Base-by-base conservation (phyloP, 2,329 filamentous ascomycete species). In the Aspergillus chevalieri region DNA sequence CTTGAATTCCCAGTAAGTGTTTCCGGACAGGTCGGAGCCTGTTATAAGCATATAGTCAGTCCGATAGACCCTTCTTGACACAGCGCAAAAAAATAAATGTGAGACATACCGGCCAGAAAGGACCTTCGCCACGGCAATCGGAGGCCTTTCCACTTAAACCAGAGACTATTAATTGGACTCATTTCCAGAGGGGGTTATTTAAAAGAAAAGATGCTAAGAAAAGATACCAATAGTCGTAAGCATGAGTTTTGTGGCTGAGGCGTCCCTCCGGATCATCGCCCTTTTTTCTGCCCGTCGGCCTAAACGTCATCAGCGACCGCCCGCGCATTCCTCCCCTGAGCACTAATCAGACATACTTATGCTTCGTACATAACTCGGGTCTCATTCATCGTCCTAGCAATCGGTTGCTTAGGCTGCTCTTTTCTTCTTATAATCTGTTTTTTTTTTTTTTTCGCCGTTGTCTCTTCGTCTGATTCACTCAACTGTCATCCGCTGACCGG, bases 1-100 rank as follows among this genome's bases (percentile, higher is more conserved):
- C 60, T 79, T 80, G 66, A 85, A 84, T 60, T 84, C 81, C 82
- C 82, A 85, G 65, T 78, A 85, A 8, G 81, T 84, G 66, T 85
- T 85, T 52, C 82, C 82, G 17, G 74, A 65, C 44, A 85, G 73
- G 65, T 85, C 82, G 56, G 75, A 73, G 61, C 82, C 82, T 82
- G 59, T 28, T 36, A 51, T 34, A 12, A 6, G 45, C 47, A 24
- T 48, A 30, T 46, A 55, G 47, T 60, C 43, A 56, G 54, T 45
- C 47, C 17, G 21, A 6, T n/a, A 30, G 3, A 44, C 12, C 22
- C 5, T 43, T 15, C 22, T 15, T 15, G 12, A 15, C 15, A 28
- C 26, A 12, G 26, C 10, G 26, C 26, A 12, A 12, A 30, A 12
- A 12, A 12, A 12, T 30, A 12, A 28, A 28, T 22, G 17, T 7